phyloP scores from a whole-genome alignment of 305 asterid species.

The Nicotiana rustica region DNA sequence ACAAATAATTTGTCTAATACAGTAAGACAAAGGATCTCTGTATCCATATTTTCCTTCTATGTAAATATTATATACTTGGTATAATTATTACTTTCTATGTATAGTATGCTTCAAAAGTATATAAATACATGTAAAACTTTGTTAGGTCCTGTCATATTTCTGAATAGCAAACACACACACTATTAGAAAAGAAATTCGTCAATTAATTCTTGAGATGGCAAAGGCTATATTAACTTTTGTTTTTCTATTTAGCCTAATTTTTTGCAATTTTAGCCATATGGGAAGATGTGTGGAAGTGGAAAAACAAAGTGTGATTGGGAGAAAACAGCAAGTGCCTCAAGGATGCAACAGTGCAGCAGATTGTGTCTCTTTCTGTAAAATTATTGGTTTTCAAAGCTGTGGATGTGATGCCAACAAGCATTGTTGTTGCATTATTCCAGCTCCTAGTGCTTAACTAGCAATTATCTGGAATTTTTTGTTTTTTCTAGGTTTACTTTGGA shows the following conservation, averaged over 20 bases:
- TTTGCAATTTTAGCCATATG: not conserved
- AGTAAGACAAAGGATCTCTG: too few species aligned
- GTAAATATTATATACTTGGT: too few species aligned
- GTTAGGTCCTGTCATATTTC: not conserved
- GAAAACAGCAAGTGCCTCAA: not conserved
- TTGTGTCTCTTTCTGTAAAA: not conserved
- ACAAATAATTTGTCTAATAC: too few species aligned
- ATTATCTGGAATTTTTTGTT: not conserved
- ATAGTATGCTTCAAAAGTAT: not conserved
- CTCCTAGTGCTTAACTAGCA: not conserved
- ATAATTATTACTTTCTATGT: too few species aligned
- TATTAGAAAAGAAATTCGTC: not conserved
- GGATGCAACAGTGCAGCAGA: not conserved
- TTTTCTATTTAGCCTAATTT: not conserved
- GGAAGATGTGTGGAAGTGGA: not conserved
- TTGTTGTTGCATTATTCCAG: slow-evolving; percentile 27
- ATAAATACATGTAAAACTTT: not conserved
- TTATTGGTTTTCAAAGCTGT: slow-evolving; percentile 1
- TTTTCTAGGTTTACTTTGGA: not conserved
- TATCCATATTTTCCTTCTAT: too few species aligned
- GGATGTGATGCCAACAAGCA: not conserved
- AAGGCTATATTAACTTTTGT: not conserved
- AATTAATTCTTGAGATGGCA: not conserved
- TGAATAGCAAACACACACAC: not conserved
- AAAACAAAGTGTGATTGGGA: not conserved